These are phyloP conservation scores for Flaveria robusta DNA, from an alignment of 129 eudicot species.

Conservation along the genomic window DNA sequence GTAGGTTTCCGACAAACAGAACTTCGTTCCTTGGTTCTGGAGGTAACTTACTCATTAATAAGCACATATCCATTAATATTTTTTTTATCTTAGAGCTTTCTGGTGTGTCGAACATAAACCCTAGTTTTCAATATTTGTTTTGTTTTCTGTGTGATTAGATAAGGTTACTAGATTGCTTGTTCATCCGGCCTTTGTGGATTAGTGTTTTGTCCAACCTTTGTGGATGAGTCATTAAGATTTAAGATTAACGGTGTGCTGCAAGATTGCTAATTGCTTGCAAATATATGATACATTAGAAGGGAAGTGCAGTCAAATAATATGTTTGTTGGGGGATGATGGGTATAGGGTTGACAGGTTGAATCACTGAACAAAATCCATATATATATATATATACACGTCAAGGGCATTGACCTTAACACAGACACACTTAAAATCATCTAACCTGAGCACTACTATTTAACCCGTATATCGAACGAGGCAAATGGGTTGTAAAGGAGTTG, in stretches of 20 bases:
- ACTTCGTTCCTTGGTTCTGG: constrained; percentile 55
- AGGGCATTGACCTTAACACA: too few relatives aligned
- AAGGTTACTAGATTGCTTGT: constrained; percentile 14
- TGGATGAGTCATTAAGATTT: too few relatives aligned
- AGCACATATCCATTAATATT: background rate
- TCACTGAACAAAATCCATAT: too few relatives aligned
- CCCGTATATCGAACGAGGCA: background rate
- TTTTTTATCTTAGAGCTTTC: background rate
- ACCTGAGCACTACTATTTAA: background rate
- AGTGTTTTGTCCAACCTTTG: background rate
- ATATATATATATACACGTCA: too few relatives aligned
- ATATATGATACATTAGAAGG: too few relatives aligned
- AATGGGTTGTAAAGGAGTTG: background rate
- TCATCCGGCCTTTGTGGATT: background rate
- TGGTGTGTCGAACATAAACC: background rate
- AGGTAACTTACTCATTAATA: constrained; percentile 38
- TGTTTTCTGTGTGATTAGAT: background rate
- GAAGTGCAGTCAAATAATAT: too few relatives aligned
- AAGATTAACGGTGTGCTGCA: too few relatives aligned
- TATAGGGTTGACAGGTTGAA: too few relatives aligned
- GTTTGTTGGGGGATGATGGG: too few relatives aligned
- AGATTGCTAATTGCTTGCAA: too few relatives aligned
- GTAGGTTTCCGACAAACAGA: constrained; percentile 33
- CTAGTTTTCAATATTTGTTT: background rate
- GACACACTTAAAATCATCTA: background rate